A percentile compares a stretch with the other conserved stretches of the same genome.
Conservation (phyloP, 306 rosid genomes). For the Gillenia trifoliata region DNA sequence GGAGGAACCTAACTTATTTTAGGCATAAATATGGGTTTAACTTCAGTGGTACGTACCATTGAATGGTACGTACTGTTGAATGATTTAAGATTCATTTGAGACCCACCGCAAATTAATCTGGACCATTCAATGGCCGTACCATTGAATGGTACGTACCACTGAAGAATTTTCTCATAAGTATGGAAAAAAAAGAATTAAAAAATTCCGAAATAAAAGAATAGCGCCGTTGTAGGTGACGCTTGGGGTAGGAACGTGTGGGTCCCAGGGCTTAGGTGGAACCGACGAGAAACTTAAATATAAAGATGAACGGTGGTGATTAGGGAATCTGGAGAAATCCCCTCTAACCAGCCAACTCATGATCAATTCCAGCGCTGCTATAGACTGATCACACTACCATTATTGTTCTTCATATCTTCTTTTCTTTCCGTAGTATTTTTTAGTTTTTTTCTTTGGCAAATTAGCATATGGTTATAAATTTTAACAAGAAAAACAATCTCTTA, state of each 20-base stretch:
- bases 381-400: background rate
- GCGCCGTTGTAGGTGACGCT: background rate
- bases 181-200: background rate
- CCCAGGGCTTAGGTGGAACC: slow-evolving; percentile 8
- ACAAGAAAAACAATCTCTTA: too few species aligned
- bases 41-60: too few species aligned
- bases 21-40: too few species aligned
- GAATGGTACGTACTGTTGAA: too few species aligned
- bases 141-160: too few species aligned
- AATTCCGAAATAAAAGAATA: background rate
- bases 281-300: background rate
- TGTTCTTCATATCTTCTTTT: background rate
- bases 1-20: background rate
- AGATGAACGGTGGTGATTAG: background rate
- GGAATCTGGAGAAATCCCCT: background rate
- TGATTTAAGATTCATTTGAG: too few species aligned
- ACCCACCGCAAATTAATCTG: too few species aligned
- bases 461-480: too few species aligned
- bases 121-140: too few species aligned
- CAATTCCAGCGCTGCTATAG: background rate
- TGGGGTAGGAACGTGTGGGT: background rate
- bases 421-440: background rate
- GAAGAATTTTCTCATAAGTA: too few species aligned
- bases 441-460: background rate
- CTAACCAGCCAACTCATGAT: too few species aligned